Conservation (phyloP, 2,329 filamentous ascomycete species). For the Aspergillus japonicus region DNA sequence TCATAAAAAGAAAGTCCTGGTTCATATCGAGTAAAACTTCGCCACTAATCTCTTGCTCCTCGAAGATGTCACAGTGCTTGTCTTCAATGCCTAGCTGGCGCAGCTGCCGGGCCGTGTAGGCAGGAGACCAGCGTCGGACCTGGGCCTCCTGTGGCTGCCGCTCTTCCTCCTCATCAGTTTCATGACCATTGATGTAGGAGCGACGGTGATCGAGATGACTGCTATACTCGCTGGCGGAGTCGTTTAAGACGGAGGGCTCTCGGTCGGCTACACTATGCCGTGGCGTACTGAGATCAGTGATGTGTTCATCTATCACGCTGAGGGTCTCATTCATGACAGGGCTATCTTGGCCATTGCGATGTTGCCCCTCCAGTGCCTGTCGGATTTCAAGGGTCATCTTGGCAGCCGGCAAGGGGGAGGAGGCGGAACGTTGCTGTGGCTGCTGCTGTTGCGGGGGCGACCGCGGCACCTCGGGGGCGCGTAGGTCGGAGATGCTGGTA, state of each 20-base stretch:
- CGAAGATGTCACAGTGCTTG: constrained; percentile 88
- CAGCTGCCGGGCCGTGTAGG: constrained; percentile 84
- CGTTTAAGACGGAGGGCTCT: constrained; percentile 58
- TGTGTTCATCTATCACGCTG: constrained; percentile 95
- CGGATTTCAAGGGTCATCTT: constrained; percentile 39
- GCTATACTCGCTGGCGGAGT: constrained; percentile 90
- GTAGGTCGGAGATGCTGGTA: constrained; percentile 33
- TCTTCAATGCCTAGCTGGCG: constrained; percentile 82
- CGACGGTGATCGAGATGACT: constrained; percentile 71
- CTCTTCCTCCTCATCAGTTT: constrained; percentile 91
- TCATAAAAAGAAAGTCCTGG: constrained; percentile 90
- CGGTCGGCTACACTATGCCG: constrained; percentile 53
- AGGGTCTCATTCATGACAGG: constrained; percentile 91
- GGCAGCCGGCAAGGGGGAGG: constrained; percentile 37
- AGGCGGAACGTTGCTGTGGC: constrained; percentile 30
- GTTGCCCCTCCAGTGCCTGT: constrained; percentile 51
- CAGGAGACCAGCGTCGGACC: constrained; percentile 75
- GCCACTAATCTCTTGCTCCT: constrained; percentile 92
- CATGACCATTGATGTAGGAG: constrained; percentile 90
- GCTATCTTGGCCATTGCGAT: constrained; percentile 54
- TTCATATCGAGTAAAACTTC: constrained; percentile 94
- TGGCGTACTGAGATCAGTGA: constrained; percentile 75
- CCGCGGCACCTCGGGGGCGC: constrained; percentile 20
- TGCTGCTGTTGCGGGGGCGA: constrained; percentile 25
- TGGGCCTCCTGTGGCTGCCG: constrained; percentile 67